Evolutionary conservation across 2,329 filamentous ascomycete genomes (phyloP).

Genomic region (Parastagonospora avenae): DNA sequence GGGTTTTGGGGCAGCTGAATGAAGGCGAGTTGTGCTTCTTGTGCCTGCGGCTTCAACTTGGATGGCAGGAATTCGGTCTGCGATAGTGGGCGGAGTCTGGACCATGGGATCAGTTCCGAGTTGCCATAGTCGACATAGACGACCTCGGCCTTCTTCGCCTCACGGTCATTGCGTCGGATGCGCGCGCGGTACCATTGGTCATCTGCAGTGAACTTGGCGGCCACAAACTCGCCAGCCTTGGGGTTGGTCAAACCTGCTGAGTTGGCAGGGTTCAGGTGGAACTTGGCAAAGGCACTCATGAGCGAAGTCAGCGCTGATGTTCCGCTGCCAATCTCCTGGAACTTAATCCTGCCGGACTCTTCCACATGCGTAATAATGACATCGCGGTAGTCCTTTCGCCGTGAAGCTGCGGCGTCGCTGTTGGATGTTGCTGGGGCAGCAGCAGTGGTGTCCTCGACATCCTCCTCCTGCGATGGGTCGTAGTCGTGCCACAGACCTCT

Average conservation of each 20-base stretch:
- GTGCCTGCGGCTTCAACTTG: constrained; percentile 84
- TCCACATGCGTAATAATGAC: constrained; percentile 92
- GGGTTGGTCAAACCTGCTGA: constrained; percentile 73
- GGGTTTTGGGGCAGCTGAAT: constrained; percentile 81
- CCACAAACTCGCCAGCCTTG: constrained; percentile 89
- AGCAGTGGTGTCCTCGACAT: constrained; percentile 55
- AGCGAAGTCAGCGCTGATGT: constrained; percentile 83
- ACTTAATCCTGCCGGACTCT: constrained; percentile 78
- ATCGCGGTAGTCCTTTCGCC: constrained; percentile 90
- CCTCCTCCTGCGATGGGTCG: constrained; percentile 84
- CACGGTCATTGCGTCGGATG: constrained; percentile 89
- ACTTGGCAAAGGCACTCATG: constrained; percentile 89
- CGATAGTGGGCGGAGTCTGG: constrained; percentile 77
- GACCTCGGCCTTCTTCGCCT: constrained; percentile 83
- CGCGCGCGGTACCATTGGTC: constrained; percentile 93
- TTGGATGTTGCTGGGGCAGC: constrained; percentile 56
- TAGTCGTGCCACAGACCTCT: constrained; percentile 94
- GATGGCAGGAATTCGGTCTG: constrained; percentile 74
- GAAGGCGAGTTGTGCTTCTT: constrained; percentile 85
- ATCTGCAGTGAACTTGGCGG: constrained; percentile 88
- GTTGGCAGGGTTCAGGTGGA: constrained; percentile 86
- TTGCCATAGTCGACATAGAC: constrained; percentile 97
- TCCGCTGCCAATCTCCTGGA: constrained; percentile 87
- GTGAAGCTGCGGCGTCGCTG: constrained; percentile 60
- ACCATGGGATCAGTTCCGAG: constrained; percentile 86